Percentiles rank a stretch among this genome's conserved stretches.
phyloP scores from a whole-genome alignment of 768 basidiomycete genomes.

The Lentinula aciculospora region DNA sequence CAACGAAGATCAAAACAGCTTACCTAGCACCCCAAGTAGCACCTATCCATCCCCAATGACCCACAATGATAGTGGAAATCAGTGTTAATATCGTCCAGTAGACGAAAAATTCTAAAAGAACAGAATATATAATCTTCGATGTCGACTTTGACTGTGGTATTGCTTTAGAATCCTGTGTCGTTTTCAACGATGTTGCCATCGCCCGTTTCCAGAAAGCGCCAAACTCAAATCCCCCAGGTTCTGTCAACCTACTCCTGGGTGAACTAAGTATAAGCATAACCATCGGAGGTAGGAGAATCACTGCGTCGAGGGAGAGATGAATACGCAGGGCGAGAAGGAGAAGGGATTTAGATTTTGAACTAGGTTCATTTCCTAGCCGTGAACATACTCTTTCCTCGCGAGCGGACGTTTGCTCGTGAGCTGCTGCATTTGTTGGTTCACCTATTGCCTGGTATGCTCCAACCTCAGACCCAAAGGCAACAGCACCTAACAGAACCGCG shows the following conservation, averaged over 20 bases:
- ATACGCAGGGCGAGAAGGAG: slow-evolving; percentile 58
- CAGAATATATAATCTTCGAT: too few relatives aligned
- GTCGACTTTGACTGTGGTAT: slow-evolving; percentile 19
- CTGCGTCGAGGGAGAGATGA: slow-evolving; percentile 68
- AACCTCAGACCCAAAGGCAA: slow-evolving; percentile 71
- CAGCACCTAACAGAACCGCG: slow-evolving; percentile 53
- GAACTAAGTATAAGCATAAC: slow-evolving; percentile 56
- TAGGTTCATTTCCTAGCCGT: too few relatives aligned
- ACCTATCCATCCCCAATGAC: slow-evolving; percentile 60
- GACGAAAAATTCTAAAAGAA: slow-evolving; percentile 39
- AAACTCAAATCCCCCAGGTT: slow-evolving; percentile 46
- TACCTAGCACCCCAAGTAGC: slow-evolving; percentile 88
- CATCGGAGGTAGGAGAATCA: slow-evolving; percentile 62
- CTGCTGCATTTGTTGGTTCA: too few relatives aligned
- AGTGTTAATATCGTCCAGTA: slow-evolving; percentile 46
- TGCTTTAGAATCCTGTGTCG: too few relatives aligned
- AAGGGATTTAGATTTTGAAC: not conserved
- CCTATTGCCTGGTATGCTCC: too few relatives aligned
- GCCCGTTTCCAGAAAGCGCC: too few relatives aligned
- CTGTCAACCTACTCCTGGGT: slow-evolving; percentile 53
- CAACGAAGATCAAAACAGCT: slow-evolving; percentile 17
- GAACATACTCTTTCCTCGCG: too few relatives aligned
- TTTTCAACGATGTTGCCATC: too few relatives aligned
- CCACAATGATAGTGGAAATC: slow-evolving; percentile 51
- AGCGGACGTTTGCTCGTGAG: too few relatives aligned